A percentile compares a stretch with the other conserved stretches of the same genome.
Evolutionary conservation across 768 basidiomycete species (phyloP).

Genomic region (Boletus huronensis): DNA sequence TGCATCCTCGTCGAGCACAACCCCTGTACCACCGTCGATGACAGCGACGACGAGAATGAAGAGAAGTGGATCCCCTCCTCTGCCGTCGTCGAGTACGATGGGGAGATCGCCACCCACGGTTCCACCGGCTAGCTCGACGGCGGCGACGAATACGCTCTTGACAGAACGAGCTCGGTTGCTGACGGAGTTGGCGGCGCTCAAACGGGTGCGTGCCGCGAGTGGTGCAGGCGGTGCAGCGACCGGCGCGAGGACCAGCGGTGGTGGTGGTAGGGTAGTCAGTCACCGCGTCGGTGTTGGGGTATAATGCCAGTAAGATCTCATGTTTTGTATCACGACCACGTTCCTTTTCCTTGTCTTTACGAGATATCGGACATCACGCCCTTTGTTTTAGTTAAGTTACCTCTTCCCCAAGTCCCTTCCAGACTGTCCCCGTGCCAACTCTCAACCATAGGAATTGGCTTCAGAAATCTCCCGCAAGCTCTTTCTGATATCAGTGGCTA

Average conservation of each 20-base stretch:
- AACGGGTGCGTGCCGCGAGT: slow-evolving; percentile 21
- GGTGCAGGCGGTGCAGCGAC: neutral
- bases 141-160: slow-evolving; percentile 46
- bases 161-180: slow-evolving; percentile 56
- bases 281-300: slow-evolving; percentile 13
- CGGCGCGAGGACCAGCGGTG: neutral
- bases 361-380: too few relatives aligned
- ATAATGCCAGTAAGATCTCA: neutral
- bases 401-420: too few relatives aligned
- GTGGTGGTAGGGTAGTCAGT: neutral
- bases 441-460: too few relatives aligned
- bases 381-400: too few relatives aligned
- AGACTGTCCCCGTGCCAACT: too few relatives aligned
- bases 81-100: neutral
- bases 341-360: neutral
- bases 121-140: slow-evolving; percentile 30
- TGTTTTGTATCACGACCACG: neutral
- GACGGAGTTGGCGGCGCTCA: slow-evolving; percentile 50
- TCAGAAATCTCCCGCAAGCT: too few relatives aligned
- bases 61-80: neutral
- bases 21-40: neutral
- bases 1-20: neutral
- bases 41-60: neutral
- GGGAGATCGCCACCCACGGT: neutral
- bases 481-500: too few relatives aligned